phyloP scores from a whole-genome alignment of 2,329 filamentous ascomycete genomes.

The Bipolaris cookei region DNA sequence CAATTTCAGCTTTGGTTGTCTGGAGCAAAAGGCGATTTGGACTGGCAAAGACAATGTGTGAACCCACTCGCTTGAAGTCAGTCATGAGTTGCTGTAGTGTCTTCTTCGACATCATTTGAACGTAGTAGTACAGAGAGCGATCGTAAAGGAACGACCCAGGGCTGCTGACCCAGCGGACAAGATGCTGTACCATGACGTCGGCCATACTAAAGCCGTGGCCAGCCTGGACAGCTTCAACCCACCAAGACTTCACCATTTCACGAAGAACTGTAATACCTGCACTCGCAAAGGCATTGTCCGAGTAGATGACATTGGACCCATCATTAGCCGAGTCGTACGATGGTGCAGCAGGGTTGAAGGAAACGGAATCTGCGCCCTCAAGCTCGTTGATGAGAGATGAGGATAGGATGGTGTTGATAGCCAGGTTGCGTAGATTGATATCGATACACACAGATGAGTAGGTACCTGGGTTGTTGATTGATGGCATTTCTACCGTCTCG shows the following conservation, averaged over 20 bases:
- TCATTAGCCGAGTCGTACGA: constrained; percentile 66
- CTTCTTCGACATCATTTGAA: constrained; percentile 98
- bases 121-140: constrained; percentile 90
- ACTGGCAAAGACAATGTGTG: constrained; percentile 93
- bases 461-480: constrained; percentile 89
- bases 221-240: constrained; percentile 88
- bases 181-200: constrained; percentile 94
- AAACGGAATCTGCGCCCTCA: constrained; percentile 84
- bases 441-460: constrained; percentile 98
- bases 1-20: constrained; percentile 94
- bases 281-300: constrained; percentile 90
- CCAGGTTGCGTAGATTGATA: constrained; percentile 88
- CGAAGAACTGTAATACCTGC: constrained; percentile 88
- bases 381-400: constrained; percentile 96
- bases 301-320: constrained; percentile 73
- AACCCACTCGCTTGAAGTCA: constrained; percentile 93
- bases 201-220: constrained; percentile 76
- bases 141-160: constrained; percentile 96
- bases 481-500: constrained; percentile 89
- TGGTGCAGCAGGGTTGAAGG: constrained; percentile 77
- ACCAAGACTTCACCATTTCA: constrained; percentile 99
- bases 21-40: constrained; percentile 88
- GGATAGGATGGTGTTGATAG: constrained; percentile 97
- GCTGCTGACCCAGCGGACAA: constrained; percentile 96
- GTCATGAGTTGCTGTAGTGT: constrained; percentile 96